Base-by-base conservation (phyloP, 331 rosid genomes). In the Acacia pycnantha region DNA sequence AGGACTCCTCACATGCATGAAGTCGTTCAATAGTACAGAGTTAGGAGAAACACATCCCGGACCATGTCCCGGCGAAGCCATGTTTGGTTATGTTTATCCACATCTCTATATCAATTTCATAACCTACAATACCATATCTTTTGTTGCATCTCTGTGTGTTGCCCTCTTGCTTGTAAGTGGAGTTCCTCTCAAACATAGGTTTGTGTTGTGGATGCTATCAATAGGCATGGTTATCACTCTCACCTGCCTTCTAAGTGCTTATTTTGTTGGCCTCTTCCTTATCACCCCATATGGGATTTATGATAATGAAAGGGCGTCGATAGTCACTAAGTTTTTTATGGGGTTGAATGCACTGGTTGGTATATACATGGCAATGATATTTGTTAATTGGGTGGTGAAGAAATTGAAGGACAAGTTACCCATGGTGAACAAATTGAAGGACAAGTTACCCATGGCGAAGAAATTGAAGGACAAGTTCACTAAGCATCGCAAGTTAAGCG, bases 31-130 rank as follows among this genome's bases (percentile, higher is more conserved):
- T 0, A 0, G 6, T 40, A 0, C 8, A 1, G 29, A 27, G 29
- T 0, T 6, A 0, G 43, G 10, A 8, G 2, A 40, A 40, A 40
- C 1, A 6, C 1, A 8, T 1, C n/a, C 27, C 5, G 14, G 3
- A 2, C 24, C 27, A 3, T 56, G 29, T n/a, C 31, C 65, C 1
- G 31, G 65, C 6, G 6, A n/a, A 10, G 6, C 31, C 18, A 61
- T 26, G 3, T 1, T 61, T 26, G 35, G 8, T 61, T 0, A 24
- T 27, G 8, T 16, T 61, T 1, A 14, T 13, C 21, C 40, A 24
- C 0, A 1, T 24, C 0, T 0, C 8, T 61, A 26, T 61, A 0
- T 0, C 1, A 0, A 1, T 0, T 59, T 61, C 37, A 26, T 61
- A 61, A 1, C 2, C 6, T 26, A 3, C 35, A 61, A 61, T 24